These are phyloP conservation scores for Hanseniaspora nectarophila DNA, from an alignment of 805 yeast genomes.

Conservation along the genomic window DNA sequence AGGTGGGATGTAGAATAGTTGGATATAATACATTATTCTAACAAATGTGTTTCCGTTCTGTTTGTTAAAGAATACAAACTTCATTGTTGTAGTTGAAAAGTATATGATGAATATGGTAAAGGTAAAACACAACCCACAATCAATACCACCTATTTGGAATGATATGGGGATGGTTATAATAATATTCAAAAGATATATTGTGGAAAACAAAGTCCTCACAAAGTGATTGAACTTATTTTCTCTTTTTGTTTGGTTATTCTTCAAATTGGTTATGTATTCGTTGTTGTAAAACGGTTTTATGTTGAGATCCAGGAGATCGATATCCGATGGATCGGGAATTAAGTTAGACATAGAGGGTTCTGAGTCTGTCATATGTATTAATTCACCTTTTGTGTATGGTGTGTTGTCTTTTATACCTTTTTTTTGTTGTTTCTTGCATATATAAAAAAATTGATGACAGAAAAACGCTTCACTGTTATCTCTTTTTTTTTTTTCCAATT, in stretches of 20 bases:
- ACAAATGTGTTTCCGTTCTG: constrained; percentile 22
- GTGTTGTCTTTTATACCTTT: neutral
- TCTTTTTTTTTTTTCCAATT: too few species aligned
- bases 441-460: too few species aligned
- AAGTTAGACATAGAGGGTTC: neutral
- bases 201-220: constrained; percentile 34
- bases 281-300: neutral
- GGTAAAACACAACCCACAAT: constrained; percentile 79
- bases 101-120: constrained; percentile 60
- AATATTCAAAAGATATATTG: constrained; percentile 54
- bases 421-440: too few species aligned
- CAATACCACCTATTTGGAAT: constrained; percentile 83
- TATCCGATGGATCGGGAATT: neutral
- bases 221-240: constrained; percentile 20
- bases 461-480: neutral
- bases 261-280: neutral
- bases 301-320: neutral
- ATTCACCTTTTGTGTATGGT: too few species aligned
- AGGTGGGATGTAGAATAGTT: constrained; percentile 74
- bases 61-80: constrained; percentile 36
- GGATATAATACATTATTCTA: constrained; percentile 54
- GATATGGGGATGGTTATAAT: constrained; percentile 81
- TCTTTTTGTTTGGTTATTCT: neutral
- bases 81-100: constrained; percentile 58
- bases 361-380: too few species aligned